Base-by-base conservation (phyloP, 2,329 filamentous ascomycete genomes). In the Phoma sp. region DNA sequence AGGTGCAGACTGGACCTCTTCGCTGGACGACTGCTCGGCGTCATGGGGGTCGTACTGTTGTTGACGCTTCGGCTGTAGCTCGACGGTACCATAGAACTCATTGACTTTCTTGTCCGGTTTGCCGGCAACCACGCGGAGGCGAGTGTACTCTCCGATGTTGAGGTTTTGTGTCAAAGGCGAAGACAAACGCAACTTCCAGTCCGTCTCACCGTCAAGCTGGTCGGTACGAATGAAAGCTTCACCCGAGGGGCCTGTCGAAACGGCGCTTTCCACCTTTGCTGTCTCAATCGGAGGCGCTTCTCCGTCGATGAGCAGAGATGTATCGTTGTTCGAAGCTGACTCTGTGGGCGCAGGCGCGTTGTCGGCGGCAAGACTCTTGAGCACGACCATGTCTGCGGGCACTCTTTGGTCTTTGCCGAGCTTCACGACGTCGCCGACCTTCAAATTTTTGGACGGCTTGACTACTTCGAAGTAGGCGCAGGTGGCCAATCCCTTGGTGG, bases 191-290 rank as follows among this genome's bases (percentile, higher is more conserved):
- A 99, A 80, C 77, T 99, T 99, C 96, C 95, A 99, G 71, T 99
- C 95, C 0, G 95, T 99, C 78, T 99, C 95, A 65, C 95, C 95
- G 69, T 99, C 95, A 9, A 99, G 83, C 72, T 99, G 95, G 75
- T 99, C 95, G 2, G 96, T 99, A 57, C 95, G 86, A 70, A 99
- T 98, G 69, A 99, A 99, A 0, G 94, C 94, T 76, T 99, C 96
- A 25, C 92, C 92, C 24, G 82, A 81, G n/a, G 83, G 74, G 13
- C 71, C 69, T 32, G 63, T 62, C 10, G 62, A 61, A 22, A 58
- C 39, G 13, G 60, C 44, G 35, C 32, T 59, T 22, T 71, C 65
- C 6, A 53, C 55, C 29, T 64, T 65, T 17, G 55, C 31, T 1
- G 59, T 13, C 9, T 61, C 50, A n/a, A 55, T 55, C 12, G 63